phyloP scores from a whole-genome alignment of 225 moss, liverwort and hornwort genomes.

The Straminergon stramineum region DNA sequence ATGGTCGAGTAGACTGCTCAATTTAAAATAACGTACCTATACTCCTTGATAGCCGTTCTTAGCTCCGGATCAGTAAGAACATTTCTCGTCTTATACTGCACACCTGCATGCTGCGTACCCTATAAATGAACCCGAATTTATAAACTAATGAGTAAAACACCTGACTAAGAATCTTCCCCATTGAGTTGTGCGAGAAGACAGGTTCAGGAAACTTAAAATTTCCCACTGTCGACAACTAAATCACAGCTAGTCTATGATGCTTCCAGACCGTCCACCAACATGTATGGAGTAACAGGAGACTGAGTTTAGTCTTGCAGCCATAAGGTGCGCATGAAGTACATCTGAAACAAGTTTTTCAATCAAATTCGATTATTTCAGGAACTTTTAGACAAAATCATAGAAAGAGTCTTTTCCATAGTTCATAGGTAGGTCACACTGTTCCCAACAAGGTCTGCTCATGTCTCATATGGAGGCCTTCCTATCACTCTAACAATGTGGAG shows the following conservation, averaged over 20 bases:
- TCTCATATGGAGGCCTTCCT: not conserved
- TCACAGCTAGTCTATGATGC: not conserved
- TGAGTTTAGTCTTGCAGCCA: not conserved
- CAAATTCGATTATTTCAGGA: not conserved
- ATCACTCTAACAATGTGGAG: not conserved
- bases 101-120: slow-evolving; percentile 24
- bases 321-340: not conserved
- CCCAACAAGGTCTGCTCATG: not conserved
- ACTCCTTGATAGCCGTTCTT: slow-evolving; percentile 65
- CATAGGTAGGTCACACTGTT: not conserved
- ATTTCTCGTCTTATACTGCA: slow-evolving; percentile 59
- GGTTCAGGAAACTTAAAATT: not conserved
- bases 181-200: not conserved
- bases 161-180: not conserved
- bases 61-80: slow-evolving; percentile 73
- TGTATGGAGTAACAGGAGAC: not conserved
- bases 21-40: slow-evolving; percentile 29
- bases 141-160: not conserved
- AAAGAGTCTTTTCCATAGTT: not conserved
- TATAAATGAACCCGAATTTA: not conserved
- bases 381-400: not conserved
- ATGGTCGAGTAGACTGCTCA: not conserved
- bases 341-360: not conserved
- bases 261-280: not conserved
- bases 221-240: not conserved